A percentile compares a stretch with the other conserved stretches of the same genome.
Conservation (phyloP, 2,329 filamentous ascomycete species). For the Colletotrichum sp. region DNA sequence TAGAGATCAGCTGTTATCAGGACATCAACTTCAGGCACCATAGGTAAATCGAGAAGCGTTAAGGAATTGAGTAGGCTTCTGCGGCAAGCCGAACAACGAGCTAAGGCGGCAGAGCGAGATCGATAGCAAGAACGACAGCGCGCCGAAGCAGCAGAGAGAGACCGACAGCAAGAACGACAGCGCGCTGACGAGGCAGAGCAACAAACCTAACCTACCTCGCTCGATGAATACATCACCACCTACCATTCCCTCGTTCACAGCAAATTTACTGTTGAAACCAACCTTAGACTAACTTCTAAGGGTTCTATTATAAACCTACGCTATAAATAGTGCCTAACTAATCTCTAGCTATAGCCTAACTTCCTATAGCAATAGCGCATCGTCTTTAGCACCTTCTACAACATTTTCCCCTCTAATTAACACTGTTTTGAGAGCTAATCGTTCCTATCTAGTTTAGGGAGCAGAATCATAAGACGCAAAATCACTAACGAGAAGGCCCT, state of each 20-base stretch:
- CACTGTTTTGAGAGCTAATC: slow-evolving; percentile 29
- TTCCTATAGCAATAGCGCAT: slow-evolving; percentile 30
- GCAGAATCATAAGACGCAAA: background rate
- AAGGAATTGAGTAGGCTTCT: no score
- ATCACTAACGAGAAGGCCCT: slow-evolving; percentile 33
- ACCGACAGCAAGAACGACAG: no score
- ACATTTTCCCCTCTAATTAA: slow-evolving; percentile 21
- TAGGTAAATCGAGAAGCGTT: no score
- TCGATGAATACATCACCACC: slow-evolving; percentile 32
- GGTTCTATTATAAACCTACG: slow-evolving; percentile 32
- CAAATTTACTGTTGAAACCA: slow-evolving; percentile 27
- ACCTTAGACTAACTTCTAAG: slow-evolving; percentile 28
- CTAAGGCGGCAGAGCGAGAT: background rate
- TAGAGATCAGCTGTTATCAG: no score
- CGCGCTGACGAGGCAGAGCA: slow-evolving; percentile 24
- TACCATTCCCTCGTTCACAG: slow-evolving; percentile 31
- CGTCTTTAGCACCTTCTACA: slow-evolving; percentile 26
- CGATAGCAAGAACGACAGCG: background rate
- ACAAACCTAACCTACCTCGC: slow-evolving; percentile 27
- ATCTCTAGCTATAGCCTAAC: slow-evolving; percentile 30
- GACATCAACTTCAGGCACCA: no score
- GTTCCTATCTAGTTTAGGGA: slow-evolving; percentile 27
- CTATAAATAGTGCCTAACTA: slow-evolving; percentile 31
- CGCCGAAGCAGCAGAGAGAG: no score
- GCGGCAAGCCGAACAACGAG: no score